Base-by-base conservation (phyloP, 768 basidiomycete species). In the Holtermannia corniformis region DNA sequence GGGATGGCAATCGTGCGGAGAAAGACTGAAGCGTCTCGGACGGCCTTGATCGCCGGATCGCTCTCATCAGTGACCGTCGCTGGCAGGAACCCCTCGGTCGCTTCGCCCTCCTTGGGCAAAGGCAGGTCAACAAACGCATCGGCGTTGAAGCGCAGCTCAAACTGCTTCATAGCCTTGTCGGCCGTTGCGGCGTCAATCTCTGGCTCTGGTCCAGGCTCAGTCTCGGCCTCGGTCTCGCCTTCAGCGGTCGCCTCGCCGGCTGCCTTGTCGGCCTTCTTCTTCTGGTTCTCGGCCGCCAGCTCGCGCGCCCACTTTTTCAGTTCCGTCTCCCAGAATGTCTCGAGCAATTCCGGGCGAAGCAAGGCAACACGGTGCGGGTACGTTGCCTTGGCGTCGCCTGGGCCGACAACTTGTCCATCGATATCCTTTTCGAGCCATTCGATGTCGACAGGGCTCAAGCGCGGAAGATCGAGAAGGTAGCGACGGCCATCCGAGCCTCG, bases 311-410 rank as follows among this genome's bases (percentile, higher is more conserved):
- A 75, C 48, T 67, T 63, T 50, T 73, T 67, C 40, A 75, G 59
- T 62, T 75, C 71, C 49, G 57, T 60, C 47, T 73, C 75, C 71
- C 75, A 74, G 71, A 71, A 76, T 19, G 62, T 55, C 54, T 75
- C 74, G 47, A 77, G 57, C 23, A 77, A 57, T 57, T 77, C 75
- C 20, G 73, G 73, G 26, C 76, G 72, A 24, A 77, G 71, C 43
- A 75, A 65, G 26, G 71, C 64, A 43, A 76, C 63, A 27, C 75
- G 70, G 51, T 77, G 76, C 23, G 75, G 76, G 61, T 75, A 77
- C 2, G 28, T 42, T 11, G 47, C 37, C 7, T 7, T 37, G 22
- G 44, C 14, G 13, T 41, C 26, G 21, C 53, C 57, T 16, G 50
- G 47, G n/a, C 44, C 51, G 3, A 52, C 56, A 11, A 54, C 47